Evolutionary conservation across 305 asterid genomes (phyloP).

Genomic region (Nicotiana rustica): DNA sequence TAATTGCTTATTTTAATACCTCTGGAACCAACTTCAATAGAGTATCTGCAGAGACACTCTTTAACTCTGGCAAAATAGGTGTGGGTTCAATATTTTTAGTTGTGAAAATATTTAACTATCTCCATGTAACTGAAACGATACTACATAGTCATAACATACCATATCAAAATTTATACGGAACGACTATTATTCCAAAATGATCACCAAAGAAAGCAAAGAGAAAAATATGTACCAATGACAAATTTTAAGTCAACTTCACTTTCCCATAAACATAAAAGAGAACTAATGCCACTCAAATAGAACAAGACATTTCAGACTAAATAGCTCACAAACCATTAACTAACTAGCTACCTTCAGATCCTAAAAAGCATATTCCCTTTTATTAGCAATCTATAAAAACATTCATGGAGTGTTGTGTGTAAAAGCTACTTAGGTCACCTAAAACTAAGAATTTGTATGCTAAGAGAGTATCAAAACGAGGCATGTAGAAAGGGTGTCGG

Average conservation of each 20-base stretch:
- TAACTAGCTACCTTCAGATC: neutral
- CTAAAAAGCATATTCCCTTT: neutral
- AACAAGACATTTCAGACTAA: neutral
- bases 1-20: neutral
- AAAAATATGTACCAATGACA: neutral
- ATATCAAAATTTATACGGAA: too few species aligned
- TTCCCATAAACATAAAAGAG: too few species aligned
- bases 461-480: neutral
- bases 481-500: neutral
- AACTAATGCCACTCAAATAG: neutral
- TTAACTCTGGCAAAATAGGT: conserved; percentile 64
- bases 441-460: too few species aligned
- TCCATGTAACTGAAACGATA: too few species aligned
- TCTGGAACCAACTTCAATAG: conserved; percentile 79
- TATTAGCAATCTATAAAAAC: neutral
- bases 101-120: too few species aligned
- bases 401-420: neutral
- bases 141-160: too few species aligned
- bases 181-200: neutral
- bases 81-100: too few species aligned
- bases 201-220: neutral
- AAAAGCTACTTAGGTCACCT: too few species aligned
- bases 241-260: neutral
- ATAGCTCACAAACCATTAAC: neutral
- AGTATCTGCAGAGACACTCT: conserved; percentile 72